These are phyloP conservation scores for Ophiosphaerella narmari DNA, from an alignment of 2,329 filamentous ascomycete genomes.

Conservation along the genomic window DNA sequence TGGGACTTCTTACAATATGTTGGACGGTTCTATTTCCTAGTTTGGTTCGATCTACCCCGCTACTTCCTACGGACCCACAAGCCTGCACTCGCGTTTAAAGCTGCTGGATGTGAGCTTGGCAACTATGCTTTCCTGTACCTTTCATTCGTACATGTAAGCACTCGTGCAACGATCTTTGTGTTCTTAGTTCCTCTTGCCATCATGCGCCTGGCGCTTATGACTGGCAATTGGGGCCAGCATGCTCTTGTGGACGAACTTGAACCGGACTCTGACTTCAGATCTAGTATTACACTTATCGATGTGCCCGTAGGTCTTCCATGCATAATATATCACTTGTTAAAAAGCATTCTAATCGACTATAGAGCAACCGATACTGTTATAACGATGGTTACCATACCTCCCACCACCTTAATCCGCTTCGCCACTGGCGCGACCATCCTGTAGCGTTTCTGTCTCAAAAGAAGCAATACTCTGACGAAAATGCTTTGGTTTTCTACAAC, in stretches of 20 bases:
- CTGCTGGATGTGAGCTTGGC: conserved; percentile 66
- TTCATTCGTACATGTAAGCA: conserved; percentile 55
- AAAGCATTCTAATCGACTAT: conserved; percentile 8
- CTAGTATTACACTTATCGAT: conserved; percentile 79
- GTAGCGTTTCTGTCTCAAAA: conserved; percentile 73
- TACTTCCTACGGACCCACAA: conserved; percentile 74
- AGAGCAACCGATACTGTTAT: conserved; percentile 83
- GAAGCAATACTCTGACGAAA: conserved; percentile 66
- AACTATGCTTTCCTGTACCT: conserved; percentile 54
- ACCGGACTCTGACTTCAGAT: conserved; percentile 77
- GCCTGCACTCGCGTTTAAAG: conserved; percentile 57
- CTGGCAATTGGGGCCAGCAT: conserved; percentile 85
- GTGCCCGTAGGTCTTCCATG: conserved; percentile 64
- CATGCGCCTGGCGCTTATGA: conserved; percentile 74
- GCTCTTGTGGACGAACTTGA: conserved; percentile 77
- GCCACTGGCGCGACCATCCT: conserved; percentile 83
- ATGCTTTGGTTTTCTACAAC: conserved; percentile 77
- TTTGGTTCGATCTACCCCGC: conserved; percentile 75
- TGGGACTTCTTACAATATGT: conserved; percentile 73
- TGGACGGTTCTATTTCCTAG: conserved; percentile 71
- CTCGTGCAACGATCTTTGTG: conserved; percentile 65
- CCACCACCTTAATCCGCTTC: conserved; percentile 76
- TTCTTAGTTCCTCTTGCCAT: conserved; percentile 69
- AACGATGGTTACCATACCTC: conserved; percentile 84
- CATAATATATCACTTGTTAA: too few species aligned